A percentile compares a stretch with the other conserved stretches of the same genome.
These are phyloP conservation scores for Saccharomycopsis sp. DNA, from an alignment of 805 yeast genomes.

Conservation along the genomic window DNA sequence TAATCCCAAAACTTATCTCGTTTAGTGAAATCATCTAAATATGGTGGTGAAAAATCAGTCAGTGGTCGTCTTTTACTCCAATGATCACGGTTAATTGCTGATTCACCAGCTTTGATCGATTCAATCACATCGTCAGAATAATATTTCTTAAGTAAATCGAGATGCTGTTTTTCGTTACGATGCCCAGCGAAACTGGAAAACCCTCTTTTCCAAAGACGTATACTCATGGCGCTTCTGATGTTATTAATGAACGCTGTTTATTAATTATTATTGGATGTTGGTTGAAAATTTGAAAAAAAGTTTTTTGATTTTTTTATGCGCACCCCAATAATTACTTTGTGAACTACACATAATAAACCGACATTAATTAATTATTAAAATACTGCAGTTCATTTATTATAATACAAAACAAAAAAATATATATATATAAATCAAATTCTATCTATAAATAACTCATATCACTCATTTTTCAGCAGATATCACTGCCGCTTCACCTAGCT, in stretches of 20 bases:
- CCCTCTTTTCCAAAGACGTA: neutral
- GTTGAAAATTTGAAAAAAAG: neutral
- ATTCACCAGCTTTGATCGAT: slow-evolving; percentile 76
- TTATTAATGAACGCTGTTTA: no score
- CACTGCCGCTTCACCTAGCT: no score
- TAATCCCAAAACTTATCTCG: slow-evolving; percentile 74
- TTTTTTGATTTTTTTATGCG: no score
- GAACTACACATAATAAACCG: no score
- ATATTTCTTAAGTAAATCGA: slow-evolving; percentile 50
- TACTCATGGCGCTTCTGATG: no score
- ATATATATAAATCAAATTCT: no score
- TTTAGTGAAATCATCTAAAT: slow-evolving; percentile 61
- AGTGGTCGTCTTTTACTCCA: slow-evolving; percentile 39
- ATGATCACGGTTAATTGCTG: slow-evolving; percentile 59
- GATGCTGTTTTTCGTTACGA: slow-evolving; percentile 23
- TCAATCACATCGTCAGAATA: slow-evolving; percentile 78
- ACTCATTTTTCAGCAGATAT: no score
- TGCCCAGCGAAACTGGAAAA: neutral
- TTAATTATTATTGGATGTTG: neutral
- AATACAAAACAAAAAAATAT: no score
- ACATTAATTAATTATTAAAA: no score
- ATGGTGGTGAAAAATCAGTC: slow-evolving; percentile 60
- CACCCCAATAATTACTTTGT: no score
- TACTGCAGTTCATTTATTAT: no score
- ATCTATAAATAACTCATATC: no score